phyloP scores from a whole-genome alignment of 2,329 filamentous ascomycete genomes.

The Colletotrichum sp. region DNA sequence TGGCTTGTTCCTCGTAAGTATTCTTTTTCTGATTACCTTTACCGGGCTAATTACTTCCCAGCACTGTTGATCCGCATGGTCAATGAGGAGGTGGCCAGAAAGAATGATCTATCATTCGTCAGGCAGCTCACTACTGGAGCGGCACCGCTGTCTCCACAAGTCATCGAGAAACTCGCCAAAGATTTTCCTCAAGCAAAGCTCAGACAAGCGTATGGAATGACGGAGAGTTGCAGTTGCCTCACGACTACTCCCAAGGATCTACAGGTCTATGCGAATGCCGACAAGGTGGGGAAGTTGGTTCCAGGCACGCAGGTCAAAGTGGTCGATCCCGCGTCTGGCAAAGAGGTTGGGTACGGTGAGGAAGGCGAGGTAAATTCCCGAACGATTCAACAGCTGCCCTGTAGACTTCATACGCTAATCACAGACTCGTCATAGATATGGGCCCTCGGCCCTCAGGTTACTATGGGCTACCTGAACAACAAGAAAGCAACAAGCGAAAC shows the following conservation, averaged over 20 bases:
- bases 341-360: constrained; percentile 55
- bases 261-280: constrained; percentile 62
- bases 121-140: constrained; percentile 64
- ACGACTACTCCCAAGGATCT: constrained; percentile 62
- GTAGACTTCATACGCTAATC: not conserved
- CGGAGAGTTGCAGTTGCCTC: constrained; percentile 67
- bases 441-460: constrained; percentile 50
- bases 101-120: constrained; percentile 62
- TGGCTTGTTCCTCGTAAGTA: not conserved
- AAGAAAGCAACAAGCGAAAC: constrained; percentile 46
- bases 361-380: constrained; percentile 42
- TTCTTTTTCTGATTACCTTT: not conserved
- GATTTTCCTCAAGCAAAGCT: constrained; percentile 66
- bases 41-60: not conserved
- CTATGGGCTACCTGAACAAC: constrained; percentile 55
- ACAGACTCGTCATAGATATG: constrained; percentile 32
- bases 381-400: not conserved
- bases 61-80: constrained; percentile 67
- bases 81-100: constrained; percentile 48
- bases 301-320: constrained; percentile 66
- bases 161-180: constrained; percentile 58
- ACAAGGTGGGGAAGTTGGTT: constrained; percentile 60
- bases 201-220: constrained; percentile 74
- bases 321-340: constrained; percentile 56
- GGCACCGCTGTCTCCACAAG: constrained; percentile 61